Conservation (phyloP, 768 basidiomycete genomes). For the Paxillus rubicundulus region DNA sequence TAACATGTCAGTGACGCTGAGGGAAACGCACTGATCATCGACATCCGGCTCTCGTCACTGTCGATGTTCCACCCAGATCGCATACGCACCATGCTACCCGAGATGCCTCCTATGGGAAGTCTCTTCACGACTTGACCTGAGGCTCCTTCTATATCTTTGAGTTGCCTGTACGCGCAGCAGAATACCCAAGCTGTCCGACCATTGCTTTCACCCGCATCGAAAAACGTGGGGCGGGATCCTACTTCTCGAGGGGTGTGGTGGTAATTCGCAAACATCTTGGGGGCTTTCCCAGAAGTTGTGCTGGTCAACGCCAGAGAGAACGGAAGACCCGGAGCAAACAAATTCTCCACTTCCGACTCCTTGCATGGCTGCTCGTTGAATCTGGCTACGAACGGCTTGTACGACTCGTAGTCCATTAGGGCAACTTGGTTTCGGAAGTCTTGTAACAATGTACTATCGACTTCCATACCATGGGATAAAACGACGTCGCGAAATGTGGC, state of each 20-base stretch:
- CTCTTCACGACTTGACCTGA: background rate
- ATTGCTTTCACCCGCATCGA: background rate
- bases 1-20: background rate
- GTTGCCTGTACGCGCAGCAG: background rate
- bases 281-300: constrained; percentile 12
- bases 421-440: constrained; percentile 9
- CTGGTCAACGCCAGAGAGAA: constrained; percentile 9
- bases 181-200: background rate
- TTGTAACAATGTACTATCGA: constrained; percentile 6
- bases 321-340: constrained; percentile 22
- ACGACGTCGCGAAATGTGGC: constrained; percentile 10
- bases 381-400: constrained; percentile 13
- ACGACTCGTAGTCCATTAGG: constrained; percentile 12
- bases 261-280: constrained; percentile 13
- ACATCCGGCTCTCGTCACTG: background rate
- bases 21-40: background rate
- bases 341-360: constrained; percentile 14
- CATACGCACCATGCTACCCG: background rate
- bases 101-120: background rate
- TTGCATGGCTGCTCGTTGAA: constrained; percentile 17
- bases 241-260: background rate
- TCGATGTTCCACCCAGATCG: constrained; percentile 1
- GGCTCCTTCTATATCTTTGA: background rate
- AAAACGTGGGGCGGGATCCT: background rate
- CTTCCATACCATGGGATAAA: background rate